Evolutionary conservation across 2,329 filamentous ascomycete genomes (phyloP), one percentile per base, ranked within the genome.

Genomic region (Escovopsis weberi): DNA sequence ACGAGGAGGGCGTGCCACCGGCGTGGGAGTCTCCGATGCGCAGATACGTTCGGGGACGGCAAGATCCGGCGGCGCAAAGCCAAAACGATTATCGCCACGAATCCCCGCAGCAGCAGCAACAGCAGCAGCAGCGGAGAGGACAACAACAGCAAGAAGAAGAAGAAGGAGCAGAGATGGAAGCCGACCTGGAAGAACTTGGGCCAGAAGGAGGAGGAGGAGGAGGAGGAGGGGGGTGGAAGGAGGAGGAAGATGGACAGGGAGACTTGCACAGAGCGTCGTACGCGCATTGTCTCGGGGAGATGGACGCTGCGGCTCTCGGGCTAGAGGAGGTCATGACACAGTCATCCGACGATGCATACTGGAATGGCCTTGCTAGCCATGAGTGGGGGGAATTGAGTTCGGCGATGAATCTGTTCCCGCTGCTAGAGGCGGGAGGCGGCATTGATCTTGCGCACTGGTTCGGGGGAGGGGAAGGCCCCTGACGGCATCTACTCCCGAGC

Each of bases 401-500:
- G 52, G 67, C 45, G 47, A 43, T 74, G 19, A 74, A 74, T 41
- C 43, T 74, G 12, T 74, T 74, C 48, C 65, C 70, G 1, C 45
- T 74, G 38, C 52, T 74, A 33, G 70, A 74, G 33, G 63, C 63
- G 0, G 67, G 69, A 1, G 70, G 70, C 0, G 69, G 70, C 7
- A 74, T 74, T 42, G 70, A 74, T 50, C 54, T 74, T 35, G 68
- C 62, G 7, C 61, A 65, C 46, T 59, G 63, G 45, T 35, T 34
- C 12, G 15, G 33, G 9, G 40, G 40, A 35, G 33, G 33, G 12
- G 18, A 36, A 32, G 28, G 28, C 11, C 28, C 28, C 28, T 32
- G 28, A 11, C 28, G 11, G 28, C 23, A 23, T 23, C 6, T 4
- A 32, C 3, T 32, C 28, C 11, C 8, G 28, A 23, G 23, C 23